Conservation (phyloP, 1,284 basidiomycete species). For the Cronartium quercuum region DNA sequence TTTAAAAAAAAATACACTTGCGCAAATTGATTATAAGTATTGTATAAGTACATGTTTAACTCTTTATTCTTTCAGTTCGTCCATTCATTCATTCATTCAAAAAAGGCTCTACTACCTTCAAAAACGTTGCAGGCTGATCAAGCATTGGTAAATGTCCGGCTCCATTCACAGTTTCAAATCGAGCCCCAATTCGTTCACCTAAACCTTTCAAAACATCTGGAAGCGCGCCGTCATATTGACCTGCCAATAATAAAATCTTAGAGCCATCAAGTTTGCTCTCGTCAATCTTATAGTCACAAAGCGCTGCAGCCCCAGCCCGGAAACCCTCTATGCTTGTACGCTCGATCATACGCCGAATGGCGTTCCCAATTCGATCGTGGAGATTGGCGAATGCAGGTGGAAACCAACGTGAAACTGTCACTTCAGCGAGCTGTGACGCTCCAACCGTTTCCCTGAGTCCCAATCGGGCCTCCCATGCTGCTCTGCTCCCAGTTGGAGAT, state of each 20-base stretch:
- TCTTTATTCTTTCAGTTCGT: not conserved
- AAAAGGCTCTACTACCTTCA: constrained; percentile 41
- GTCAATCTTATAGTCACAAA: constrained; percentile 51
- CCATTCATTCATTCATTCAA: not conserved
- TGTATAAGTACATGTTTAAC: no score
- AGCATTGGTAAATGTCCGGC: constrained; percentile 52
- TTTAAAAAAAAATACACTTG: no score
- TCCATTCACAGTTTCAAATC: constrained; percentile 47
- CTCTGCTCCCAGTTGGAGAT: constrained; percentile 50
- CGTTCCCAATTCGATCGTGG: constrained; percentile 42
- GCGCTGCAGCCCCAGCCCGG: constrained; percentile 49
- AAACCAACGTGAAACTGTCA: constrained; percentile 52
- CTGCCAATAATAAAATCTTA: constrained; percentile 49
- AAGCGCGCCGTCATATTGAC: constrained; percentile 51
- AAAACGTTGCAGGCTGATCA: constrained; percentile 49
- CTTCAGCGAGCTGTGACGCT: constrained; percentile 50
- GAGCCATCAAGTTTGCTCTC: constrained; percentile 47
- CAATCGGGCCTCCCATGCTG: constrained; percentile 52
- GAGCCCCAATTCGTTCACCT: constrained; percentile 45
- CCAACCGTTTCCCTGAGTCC: constrained; percentile 45
- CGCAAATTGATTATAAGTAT: no score
- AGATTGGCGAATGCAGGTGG: constrained; percentile 44
- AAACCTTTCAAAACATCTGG: constrained; percentile 49
- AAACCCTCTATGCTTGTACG: constrained; percentile 51
- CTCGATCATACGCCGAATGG: constrained; percentile 47